These are phyloP conservation scores for Dactylellina cionopaga DNA, from an alignment of 2,329 filamentous ascomycete species.

Conservation along the genomic window DNA sequence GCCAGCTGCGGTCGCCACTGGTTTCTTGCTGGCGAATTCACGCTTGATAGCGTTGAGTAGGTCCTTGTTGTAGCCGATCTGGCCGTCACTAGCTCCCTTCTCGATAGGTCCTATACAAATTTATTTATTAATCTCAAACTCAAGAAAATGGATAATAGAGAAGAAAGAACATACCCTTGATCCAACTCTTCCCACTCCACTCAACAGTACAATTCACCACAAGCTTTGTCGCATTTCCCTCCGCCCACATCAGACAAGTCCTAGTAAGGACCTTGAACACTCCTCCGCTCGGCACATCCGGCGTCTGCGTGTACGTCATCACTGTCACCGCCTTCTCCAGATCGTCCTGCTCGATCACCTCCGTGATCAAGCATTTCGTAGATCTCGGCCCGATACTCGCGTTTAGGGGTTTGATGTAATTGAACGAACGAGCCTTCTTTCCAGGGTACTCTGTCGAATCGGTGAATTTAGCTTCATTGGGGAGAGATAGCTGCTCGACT, in stretches of 20 bases:
- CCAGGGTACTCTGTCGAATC: constrained; percentile 76
- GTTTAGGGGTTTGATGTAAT: constrained; percentile 90
- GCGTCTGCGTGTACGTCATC: constrained; percentile 84
- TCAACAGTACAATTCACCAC: constrained; percentile 91
- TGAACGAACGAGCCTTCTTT: constrained; percentile 77
- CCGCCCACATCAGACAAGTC: constrained; percentile 91
- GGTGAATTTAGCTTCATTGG: constrained; percentile 59
- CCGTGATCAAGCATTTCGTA: constrained; percentile 90
- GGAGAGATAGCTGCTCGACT: constrained; percentile 84
- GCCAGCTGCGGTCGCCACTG: constrained; percentile 63
- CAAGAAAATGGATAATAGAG: neutral
- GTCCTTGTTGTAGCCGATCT: constrained; percentile 82
- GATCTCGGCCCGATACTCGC: constrained; percentile 88
- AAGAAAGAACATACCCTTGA: constrained; percentile 75
- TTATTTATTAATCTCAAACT: too few relatives aligned
- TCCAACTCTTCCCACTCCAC: constrained; percentile 97
- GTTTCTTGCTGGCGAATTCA: constrained; percentile 73
- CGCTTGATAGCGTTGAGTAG: constrained; percentile 78
- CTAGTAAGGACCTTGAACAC: constrained; percentile 91
- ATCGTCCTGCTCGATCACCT: constrained; percentile 84
- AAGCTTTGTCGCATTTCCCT: constrained; percentile 71
- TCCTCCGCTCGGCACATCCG: constrained; percentile 93
- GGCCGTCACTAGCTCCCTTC: constrained; percentile 91
- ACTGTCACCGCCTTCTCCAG: constrained; percentile 86
- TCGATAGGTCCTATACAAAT: constrained; percentile 86